Evolutionary conservation across 768 basidiomycete genomes (phyloP).

Genomic region (Suillus variegatus): DNA sequence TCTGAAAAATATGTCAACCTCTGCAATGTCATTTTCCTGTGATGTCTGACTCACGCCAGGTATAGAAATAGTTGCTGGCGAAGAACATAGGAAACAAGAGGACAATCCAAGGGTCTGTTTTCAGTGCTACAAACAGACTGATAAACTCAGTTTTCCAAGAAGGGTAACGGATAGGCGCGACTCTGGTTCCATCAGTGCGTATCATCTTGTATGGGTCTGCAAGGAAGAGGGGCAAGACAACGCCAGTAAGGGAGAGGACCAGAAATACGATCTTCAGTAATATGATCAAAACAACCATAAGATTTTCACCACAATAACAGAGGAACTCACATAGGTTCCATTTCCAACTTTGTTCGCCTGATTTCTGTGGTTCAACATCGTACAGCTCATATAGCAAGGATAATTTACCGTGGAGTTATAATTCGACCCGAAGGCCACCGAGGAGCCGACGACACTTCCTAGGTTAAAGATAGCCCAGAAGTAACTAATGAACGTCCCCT

Average conservation of each 20-base stretch:
- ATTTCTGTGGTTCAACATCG: not conserved
- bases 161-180: constrained; percentile 61
- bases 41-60: constrained; percentile 61
- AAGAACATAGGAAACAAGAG: constrained; percentile 87
- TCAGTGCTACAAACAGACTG: constrained; percentile 67
- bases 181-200: constrained; percentile 73
- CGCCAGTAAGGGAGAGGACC: constrained; percentile 68
- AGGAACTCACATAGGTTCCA: constrained; percentile 66
- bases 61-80: constrained; percentile 83
- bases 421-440: constrained; percentile 74
- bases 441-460: constrained; percentile 76
- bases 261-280: constrained; percentile 70
- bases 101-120: constrained; percentile 69
- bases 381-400: not conserved
- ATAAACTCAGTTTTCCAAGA: constrained; percentile 78
- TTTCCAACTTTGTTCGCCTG: constrained; percentile 55
- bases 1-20: constrained; percentile 42
- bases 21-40: not conserved
- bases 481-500: constrained; percentile 74
- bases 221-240: constrained; percentile 67
- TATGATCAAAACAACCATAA: constrained; percentile 5
- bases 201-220: constrained; percentile 71
- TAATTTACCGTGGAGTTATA: constrained; percentile 56
- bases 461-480: constrained; percentile 88
- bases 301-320: not conserved